These are phyloP conservation scores for Yamadazyma akitaensis DNA, from an alignment of 805 yeast species.

Conservation along the genomic window DNA sequence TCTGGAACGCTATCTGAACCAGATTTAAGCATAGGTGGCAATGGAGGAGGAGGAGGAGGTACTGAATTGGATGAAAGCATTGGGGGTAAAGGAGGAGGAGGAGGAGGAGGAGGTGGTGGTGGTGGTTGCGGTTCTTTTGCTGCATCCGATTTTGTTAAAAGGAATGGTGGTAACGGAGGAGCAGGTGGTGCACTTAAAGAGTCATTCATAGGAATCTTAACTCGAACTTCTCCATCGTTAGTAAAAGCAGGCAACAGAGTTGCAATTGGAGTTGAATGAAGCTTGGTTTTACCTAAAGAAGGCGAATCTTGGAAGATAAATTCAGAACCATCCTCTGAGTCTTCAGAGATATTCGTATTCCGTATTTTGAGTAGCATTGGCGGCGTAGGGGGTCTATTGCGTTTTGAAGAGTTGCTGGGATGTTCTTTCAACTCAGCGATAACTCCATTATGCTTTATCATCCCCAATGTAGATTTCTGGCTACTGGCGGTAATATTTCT, in stretches of 20 bases:
- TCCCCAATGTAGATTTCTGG: neutral
- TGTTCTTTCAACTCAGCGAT: slow-evolving; percentile 5
- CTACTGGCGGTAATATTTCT: neutral
- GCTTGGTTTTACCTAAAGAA: neutral
- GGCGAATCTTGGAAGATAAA: neutral
- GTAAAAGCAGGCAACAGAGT: neutral
- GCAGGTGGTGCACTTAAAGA: slow-evolving; percentile 8
- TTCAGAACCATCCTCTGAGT: slow-evolving; percentile 1
- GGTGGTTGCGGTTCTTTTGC: slow-evolving; percentile 13
- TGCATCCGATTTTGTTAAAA: too few species aligned
- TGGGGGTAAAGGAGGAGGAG: neutral
- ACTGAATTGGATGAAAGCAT: slow-evolving; percentile 6
- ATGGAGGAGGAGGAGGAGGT: slow-evolving; percentile 25
- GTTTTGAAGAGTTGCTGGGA: neutral
- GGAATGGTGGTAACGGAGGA: slow-evolving; percentile 16
- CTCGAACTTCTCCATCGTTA: neutral
- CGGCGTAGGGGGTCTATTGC: slow-evolving; percentile 8
- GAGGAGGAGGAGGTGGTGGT: slow-evolving; percentile 18
- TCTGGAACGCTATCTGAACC: slow-evolving; percentile 10
- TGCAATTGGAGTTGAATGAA: neutral
- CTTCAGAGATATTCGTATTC: neutral
- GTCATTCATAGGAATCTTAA: neutral
- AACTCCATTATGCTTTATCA: slow-evolving; percentile 1
- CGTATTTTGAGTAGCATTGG: slow-evolving; percentile 3
- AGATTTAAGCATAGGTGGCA: slow-evolving; percentile 14